Base-by-base conservation (phyloP, 495 filamentous ascomycete genomes). In the Mytilinidion resinicola region DNA sequence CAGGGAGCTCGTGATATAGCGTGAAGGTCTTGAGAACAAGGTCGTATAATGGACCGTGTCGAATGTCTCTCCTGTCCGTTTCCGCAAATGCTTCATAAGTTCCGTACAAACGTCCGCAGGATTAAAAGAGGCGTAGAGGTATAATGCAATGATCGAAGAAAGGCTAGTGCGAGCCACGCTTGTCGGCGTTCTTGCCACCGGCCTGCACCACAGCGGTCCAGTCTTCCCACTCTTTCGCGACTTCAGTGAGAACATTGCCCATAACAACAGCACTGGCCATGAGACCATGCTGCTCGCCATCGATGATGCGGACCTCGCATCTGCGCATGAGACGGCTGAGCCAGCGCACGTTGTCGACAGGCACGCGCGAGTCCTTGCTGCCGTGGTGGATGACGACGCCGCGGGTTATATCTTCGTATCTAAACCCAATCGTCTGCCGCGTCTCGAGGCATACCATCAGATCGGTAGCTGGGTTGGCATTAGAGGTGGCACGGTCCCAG, bases 221-320 rank as follows among this genome's bases (percentile, higher is more conserved):
- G 59, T 96, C 91, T 57, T 93, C 90, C 95, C 92, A 97, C 69
- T 98, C 95, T 43, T 81, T 80, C 35, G 88, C 87, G 65, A 98
- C 93, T 72, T 98, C 93, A 71, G 89, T 95, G 62, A 98, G 70
- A 19, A 97, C 87, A 53, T 84, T 83, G 21, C 89, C 87, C 95
- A 99, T 97, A 20, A 99, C 92, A 15, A 74, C 72, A 8, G 93
- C 92, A 51, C 87, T 92, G 0, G 95, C 93, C 93, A 99, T 99
- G 41, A 99, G 73, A 0, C 95, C 95, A 67, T 99, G 93, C 4
- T 90, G 91, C 70, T 99, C 93, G 6, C 89, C 90, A 60, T 96
- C 88, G 11, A 99, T 76, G 6, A 97, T 81, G 10, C 93, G 78
- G 15, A 99, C 90, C 71, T 97, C 93, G 67, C 72, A 74, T 39